A percentile compares a stretch with the other conserved stretches of the same genome.
These are phyloP conservation scores for Colletotrichum scovillei DNA, from an alignment of 2,329 filamentous ascomycete genomes.

Conservation along the genomic window DNA sequence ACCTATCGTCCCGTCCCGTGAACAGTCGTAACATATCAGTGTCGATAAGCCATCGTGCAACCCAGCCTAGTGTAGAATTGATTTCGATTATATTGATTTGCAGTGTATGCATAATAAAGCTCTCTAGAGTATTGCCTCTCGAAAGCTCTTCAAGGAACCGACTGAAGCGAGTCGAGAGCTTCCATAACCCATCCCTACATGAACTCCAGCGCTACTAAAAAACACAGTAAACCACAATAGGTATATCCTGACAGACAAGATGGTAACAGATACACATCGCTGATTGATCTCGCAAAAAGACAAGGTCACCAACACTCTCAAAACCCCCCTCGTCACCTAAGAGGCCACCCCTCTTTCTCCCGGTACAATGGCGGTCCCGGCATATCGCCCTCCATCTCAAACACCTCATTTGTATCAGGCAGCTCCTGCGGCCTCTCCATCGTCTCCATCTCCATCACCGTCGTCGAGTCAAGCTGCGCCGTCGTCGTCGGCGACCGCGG, in stretches of 20 bases:
- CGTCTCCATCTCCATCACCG: slow-evolving; percentile 29
- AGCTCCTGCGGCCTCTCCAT: slow-evolving; percentile 31
- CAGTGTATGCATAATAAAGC: not conserved
- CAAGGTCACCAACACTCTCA: too few relatives aligned
- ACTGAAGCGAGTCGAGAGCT: not conserved
- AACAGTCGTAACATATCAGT: not conserved
- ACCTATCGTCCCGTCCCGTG: not conserved
- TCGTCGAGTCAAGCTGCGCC: slow-evolving; percentile 28
- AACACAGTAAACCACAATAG: not conserved
- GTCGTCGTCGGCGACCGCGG: slow-evolving; percentile 17
- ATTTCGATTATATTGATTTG: slow-evolving; percentile 1
- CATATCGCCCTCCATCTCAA: slow-evolving; percentile 33
- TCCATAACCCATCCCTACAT: not conserved
- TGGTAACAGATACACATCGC: not conserved
- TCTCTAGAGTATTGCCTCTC: not conserved
- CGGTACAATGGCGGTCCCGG: slow-evolving; percentile 30
- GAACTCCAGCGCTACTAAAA: slow-evolving; percentile 28
- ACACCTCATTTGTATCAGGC: slow-evolving; percentile 18
- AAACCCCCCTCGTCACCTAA: not conserved
- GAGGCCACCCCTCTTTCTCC: slow-evolving; percentile 30
- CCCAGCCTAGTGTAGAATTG: not conserved
- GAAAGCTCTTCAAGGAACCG: not conserved
- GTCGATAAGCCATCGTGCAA: not conserved
- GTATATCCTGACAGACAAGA: not conserved
- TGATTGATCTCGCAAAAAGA: not conserved